A percentile compares a stretch with the other conserved stretches of the same genome.
Evolutionary conservation across 2,329 filamentous ascomycete species (phyloP).

Genomic region (Cercospora sp.): DNA sequence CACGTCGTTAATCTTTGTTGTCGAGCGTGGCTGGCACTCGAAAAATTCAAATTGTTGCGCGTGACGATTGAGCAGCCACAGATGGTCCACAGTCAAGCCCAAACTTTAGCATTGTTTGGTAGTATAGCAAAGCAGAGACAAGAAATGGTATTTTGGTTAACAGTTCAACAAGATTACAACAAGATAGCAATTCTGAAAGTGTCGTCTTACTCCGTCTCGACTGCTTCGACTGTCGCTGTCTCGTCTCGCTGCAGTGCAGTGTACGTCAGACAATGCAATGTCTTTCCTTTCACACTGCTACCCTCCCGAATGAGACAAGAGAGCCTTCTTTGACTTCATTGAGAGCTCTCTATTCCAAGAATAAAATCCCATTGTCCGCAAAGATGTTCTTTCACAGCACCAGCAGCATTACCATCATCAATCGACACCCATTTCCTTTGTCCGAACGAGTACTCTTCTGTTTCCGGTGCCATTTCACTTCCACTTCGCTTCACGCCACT

Average conservation of each 20-base stretch:
- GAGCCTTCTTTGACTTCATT: background rate
- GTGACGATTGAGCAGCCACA: background rate
- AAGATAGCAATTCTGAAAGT: background rate
- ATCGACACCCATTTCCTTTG: background rate
- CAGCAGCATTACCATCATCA: background rate
- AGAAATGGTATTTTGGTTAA: constrained; percentile 13
- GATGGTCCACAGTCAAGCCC: background rate
- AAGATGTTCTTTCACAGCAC: background rate
- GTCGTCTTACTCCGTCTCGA: background rate
- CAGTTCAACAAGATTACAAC: background rate
- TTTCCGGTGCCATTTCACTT: background rate
- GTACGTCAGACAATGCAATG: constrained; percentile 4
- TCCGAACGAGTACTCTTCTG: background rate
- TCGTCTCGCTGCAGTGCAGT: too few species aligned
- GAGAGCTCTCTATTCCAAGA: background rate
- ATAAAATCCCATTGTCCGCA: background rate
- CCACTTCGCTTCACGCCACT: background rate
- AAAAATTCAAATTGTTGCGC: background rate
- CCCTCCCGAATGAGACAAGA: background rate
- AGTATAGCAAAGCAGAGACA: constrained; percentile 8
- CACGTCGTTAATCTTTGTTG: background rate
- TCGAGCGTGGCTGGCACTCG: background rate
- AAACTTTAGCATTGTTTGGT: background rate
- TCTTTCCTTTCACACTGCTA: background rate
- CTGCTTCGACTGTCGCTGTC: background rate